Evolutionary conservation across 23 red algal species (phyloP).

Genomic region (Gracilaria caudata): DNA sequence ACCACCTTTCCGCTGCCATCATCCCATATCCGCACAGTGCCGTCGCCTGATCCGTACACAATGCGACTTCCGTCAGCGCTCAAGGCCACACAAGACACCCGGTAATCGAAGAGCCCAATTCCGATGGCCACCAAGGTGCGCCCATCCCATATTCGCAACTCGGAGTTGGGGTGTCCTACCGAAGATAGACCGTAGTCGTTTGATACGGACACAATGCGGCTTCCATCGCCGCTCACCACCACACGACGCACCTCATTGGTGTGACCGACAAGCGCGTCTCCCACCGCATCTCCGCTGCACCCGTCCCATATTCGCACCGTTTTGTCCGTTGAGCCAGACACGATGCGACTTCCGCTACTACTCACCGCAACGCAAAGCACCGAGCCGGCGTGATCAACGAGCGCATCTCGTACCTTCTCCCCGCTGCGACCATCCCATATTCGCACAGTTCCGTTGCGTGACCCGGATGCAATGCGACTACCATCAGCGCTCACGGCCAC

Average conservation of each 20-base stretch:
- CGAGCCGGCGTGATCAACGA: not conserved
- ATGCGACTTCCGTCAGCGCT: not conserved
- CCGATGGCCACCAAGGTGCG: not conserved
- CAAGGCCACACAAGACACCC: not conserved
- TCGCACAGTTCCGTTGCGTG: not conserved
- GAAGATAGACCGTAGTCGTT: not conserved
- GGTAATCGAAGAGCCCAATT: not conserved
- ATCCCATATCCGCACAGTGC: constrained; percentile 10
- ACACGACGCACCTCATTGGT: not conserved
- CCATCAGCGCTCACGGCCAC: too few relatives aligned
- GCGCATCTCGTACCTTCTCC: not conserved
- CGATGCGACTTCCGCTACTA: not conserved
- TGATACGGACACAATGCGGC: not conserved
- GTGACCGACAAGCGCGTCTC: not conserved
- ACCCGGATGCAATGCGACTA: not conserved
- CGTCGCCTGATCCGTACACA: not conserved
- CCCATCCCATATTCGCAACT: constrained; percentile 6
- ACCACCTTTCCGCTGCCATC: not conserved
- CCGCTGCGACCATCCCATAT: not conserved
- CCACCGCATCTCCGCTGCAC: not conserved
- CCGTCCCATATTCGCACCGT: not conserved
- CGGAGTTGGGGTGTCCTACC: too few relatives aligned
- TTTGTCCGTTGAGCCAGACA: not conserved
- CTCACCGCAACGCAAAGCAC: not conserved
- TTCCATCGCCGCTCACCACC: not conserved